phyloP scores from a whole-genome alignment of 2,329 filamentous ascomycete genomes.

The Alternaria infectoria region DNA sequence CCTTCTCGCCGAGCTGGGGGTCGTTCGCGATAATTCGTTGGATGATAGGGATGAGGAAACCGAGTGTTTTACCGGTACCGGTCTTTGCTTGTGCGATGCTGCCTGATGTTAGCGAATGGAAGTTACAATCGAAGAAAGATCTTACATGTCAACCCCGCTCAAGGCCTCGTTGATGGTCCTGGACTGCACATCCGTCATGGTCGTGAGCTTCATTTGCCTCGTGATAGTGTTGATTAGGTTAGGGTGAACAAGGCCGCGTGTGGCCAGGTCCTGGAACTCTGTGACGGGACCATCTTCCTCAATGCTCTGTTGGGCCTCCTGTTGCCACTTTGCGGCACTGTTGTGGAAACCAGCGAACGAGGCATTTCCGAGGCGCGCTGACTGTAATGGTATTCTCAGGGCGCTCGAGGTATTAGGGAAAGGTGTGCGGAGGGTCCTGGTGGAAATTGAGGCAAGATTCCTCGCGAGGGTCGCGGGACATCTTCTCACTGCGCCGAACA shows the following conservation, averaged over 20 bases:
- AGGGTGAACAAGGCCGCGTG: constrained; percentile 62
- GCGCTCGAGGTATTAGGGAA: constrained; percentile 27
- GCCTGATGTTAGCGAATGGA: constrained; percentile 21
- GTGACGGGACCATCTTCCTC: constrained; percentile 44
- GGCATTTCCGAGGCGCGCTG: constrained; percentile 25
- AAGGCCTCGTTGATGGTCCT: constrained; percentile 82
- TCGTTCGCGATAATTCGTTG: constrained; percentile 76
- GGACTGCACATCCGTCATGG: constrained; percentile 92
- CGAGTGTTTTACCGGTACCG: constrained; percentile 94
- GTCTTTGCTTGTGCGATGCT: constrained; percentile 89
- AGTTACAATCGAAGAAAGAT: constrained; percentile 13
- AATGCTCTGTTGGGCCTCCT: constrained; percentile 28
- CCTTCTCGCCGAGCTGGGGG: constrained; percentile 62
- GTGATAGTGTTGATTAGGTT: constrained; percentile 73
- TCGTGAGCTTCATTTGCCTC: constrained; percentile 73
- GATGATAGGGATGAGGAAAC: constrained; percentile 85
- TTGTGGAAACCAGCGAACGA: constrained; percentile 48
- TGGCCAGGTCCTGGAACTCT: constrained; percentile 53
- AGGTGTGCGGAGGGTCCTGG: constrained; percentile 32
- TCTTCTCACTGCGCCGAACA: constrained; percentile 54
- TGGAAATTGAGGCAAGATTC: constrained; percentile 32
- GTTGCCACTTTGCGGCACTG: constrained; percentile 44
- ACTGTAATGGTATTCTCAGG: constrained; percentile 23
- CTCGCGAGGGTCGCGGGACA: constrained; percentile 48
- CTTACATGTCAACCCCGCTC: constrained; percentile 82